Evolutionary conservation across 371 early-diverging fungal species (phyloP), one percentile per base, ranked within the genome.

Genomic region (Gilbertella persicaria): DNA sequence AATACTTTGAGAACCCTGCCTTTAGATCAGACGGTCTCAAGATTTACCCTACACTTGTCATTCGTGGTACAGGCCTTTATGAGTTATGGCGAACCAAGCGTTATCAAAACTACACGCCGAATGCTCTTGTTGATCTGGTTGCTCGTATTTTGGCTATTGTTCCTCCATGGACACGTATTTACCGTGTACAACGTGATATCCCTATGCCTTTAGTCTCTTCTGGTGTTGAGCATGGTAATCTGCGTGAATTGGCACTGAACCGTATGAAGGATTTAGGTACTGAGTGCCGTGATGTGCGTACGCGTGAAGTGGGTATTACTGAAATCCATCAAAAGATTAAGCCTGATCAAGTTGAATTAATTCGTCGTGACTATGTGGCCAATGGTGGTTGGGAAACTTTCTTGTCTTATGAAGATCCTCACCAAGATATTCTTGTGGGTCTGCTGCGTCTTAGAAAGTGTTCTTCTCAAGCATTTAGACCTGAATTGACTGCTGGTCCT

Each of bases 371-470:
- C 74, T 99, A 99, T 72, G 84, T 85, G 7, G 99, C 99, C 30
- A 99, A 98, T 66, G 94, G 96, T 46, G 99, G 99, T 5, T 99
- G 99, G 99, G 99, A 99, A 73, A 99, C 99, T 0, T 99, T 99
- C 68, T 76, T 99, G 53, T 89, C 97, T 26, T 99, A 99, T 69
- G 99, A 99, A 71, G 99, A 99, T 77, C 97, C 98, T 1, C 87
- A 90, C 41, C 92, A 95, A 61, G 99, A 99, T 69, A 99, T 99
- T 61, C 78, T 99, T 33, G 94, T 99, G 53, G 99, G 99, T 4
- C 79, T 99, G 47, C 64, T 99, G 48, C 85, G 99, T 54, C 76
- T 99, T 66, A 87, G 99, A 66, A 98, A 99, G 77, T 97, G 98
- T 68, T 86, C 87, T n/a, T 79, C 87, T 5, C 68, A 80, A 48